Percentiles rank a stretch among this genome's conserved stretches.
phyloP scores from a whole-genome alignment of 805 yeast genomes.

The Geotrichum ghanense region DNA sequence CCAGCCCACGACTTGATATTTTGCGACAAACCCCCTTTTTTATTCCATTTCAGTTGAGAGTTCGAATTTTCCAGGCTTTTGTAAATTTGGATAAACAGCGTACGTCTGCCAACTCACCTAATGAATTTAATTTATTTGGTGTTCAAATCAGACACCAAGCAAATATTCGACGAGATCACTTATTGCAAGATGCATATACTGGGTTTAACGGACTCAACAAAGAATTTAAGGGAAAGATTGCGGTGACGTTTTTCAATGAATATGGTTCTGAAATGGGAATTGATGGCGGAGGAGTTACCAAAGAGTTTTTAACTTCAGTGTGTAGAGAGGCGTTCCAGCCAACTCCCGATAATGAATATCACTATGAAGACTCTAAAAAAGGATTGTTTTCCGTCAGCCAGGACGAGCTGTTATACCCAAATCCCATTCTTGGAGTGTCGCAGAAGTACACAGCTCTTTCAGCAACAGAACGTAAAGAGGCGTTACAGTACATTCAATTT shows the following conservation, averaged over 20 bases:
- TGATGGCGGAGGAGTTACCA: constrained; percentile 95
- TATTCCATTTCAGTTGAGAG: constrained; percentile 65
- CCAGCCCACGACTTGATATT: constrained; percentile 32
- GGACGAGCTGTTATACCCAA: constrained; percentile 63
- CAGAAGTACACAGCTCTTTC: constrained; percentile 5
- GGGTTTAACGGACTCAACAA: constrained; percentile 43
- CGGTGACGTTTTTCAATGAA: constrained; percentile 58
- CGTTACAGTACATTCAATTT: constrained; percentile 37
- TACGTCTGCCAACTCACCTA: background rate
- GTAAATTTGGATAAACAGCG: constrained; percentile 37
- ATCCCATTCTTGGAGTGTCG: constrained; percentile 37
- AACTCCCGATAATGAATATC: constrained; percentile 8
- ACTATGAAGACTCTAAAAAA: constrained; percentile 9
- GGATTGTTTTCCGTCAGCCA: constrained; percentile 34
- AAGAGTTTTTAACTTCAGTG: constrained; percentile 73
- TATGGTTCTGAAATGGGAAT: constrained; percentile 82
- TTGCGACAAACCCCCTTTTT: constrained; percentile 65
- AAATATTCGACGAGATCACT: constrained; percentile 51
- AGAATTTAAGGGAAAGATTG: constrained; percentile 45
- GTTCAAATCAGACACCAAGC: constrained; percentile 28
- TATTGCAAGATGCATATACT: constrained; percentile 66
- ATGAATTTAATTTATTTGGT: constrained; percentile 7
- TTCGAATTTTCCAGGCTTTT: constrained; percentile 54
- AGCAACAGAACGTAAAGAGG: constrained; percentile 7
- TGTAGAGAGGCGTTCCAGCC: constrained; percentile 54